These are phyloP conservation scores for Agaricus bisporus DNA, from an alignment of 768 basidiomycete species.

Conservation along the genomic window DNA sequence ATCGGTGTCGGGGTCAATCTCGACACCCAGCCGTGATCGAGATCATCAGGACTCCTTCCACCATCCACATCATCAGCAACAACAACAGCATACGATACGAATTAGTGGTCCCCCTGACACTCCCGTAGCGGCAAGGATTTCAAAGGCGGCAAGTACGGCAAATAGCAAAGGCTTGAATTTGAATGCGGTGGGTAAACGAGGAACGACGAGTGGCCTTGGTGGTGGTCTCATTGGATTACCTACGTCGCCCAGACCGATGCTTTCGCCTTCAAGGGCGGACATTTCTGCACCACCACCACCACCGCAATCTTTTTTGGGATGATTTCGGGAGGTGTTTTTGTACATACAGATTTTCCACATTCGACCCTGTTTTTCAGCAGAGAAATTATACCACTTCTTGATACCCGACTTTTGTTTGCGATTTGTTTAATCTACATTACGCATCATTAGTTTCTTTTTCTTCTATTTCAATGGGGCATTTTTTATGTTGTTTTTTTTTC, in stretches of 20 bases:
- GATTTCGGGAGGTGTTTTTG: constrained; percentile 11
- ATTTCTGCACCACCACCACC: constrained; percentile 5
- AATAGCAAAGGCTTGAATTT: constrained; percentile 70
- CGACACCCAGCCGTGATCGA: constrained; percentile 24
- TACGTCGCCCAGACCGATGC: constrained; percentile 41
- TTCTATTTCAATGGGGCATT: neutral
- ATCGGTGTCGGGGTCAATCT: constrained; percentile 32
- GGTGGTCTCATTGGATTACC: constrained; percentile 46
- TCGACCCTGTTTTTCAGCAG: constrained; percentile 11
- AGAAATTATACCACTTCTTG: constrained; percentile 29
- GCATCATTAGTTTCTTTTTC: neutral
- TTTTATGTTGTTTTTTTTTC: too few species aligned
- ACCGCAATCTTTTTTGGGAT: constrained; percentile 13
- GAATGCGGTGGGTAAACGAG: constrained; percentile 39
- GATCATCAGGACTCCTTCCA: constrained; percentile 18
- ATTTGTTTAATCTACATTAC: constrained; percentile 9
- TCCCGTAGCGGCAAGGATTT: constrained; percentile 31
- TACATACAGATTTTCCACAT: constrained; percentile 10
- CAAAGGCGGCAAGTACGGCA: constrained; percentile 55
- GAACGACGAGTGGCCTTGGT: constrained; percentile 24
- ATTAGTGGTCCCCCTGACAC: constrained; percentile 34
- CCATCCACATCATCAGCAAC: constrained; percentile 19
- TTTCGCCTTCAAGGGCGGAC: constrained; percentile 31
- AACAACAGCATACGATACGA: constrained; percentile 22
- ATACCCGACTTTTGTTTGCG: constrained; percentile 22